Base-by-base conservation (phyloP, 768 basidiomycete species). In the Boletus tomentosulus region DNA sequence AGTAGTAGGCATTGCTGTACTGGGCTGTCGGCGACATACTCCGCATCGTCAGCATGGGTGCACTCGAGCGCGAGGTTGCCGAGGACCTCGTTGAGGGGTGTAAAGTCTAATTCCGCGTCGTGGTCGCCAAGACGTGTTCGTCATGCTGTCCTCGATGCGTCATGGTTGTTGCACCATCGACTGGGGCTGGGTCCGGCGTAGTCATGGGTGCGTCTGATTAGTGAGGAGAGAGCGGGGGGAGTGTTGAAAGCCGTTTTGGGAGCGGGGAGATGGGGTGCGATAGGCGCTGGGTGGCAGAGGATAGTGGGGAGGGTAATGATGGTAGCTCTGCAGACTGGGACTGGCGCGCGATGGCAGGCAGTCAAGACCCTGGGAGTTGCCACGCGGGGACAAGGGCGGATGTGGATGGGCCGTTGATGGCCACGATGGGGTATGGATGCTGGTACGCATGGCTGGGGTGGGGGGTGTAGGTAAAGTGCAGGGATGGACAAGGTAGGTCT, bases 221-320 rank as follows among this genome's bases (percentile, higher is more conserved):
- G 48, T 47, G 45, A 34, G 45, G 48, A 27, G 57, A 38, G 58
- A 63, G 44, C 30, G 63, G 67, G 24, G 68, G 67, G 15, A 77
- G 75, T 73, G 81, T 81, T 8, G 81, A 78, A 2, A 84, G 73
- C 54, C 85, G 85, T 71, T 85, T 85, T 53, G 85, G 85, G 25
- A 84, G 61, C 2, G 83, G 82, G 0, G 84, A 85, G 25, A 81
- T 65, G 30, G 72, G 75, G 78, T 66, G n/a, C 63, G 62, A 55
- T 73, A 76, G 31, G 70, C 64, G 39, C 64, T 61, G 55, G 64
- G 57, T 9, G 63, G 59, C 0, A 57, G 47, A 8, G 55, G 51
- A 31, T 71, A 73, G 35, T 46, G 61, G 2, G 53, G 62, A 16
- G 59, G 63, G 10, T 60, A 64, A 50, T 66, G 58, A 48, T 72